phyloP scores from a whole-genome alignment of 306 rosid genomes.

The Ormosia emarginata region DNA sequence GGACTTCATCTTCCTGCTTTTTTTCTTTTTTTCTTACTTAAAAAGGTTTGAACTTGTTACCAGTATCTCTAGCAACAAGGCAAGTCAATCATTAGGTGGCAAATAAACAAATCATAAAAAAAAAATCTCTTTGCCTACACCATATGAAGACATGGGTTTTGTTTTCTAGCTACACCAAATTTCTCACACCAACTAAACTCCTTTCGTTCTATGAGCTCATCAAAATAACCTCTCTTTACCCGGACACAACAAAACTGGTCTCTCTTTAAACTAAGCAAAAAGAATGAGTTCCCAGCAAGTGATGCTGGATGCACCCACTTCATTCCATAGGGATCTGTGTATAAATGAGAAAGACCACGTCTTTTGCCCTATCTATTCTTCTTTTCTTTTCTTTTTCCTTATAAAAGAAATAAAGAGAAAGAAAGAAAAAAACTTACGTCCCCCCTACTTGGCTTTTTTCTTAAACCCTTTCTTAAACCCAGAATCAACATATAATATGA shows the following conservation, averaged over 20 bases:
- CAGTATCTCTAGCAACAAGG: conserved; percentile 14
- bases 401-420: not conserved
- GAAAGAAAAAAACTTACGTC: not conserved
- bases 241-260: conserved; percentile 41
- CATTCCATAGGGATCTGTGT: conserved; percentile 89
- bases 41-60: conserved; percentile 24
- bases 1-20: conserved; percentile 48
- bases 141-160: conserved; percentile 21
- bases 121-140: conserved; percentile 6
- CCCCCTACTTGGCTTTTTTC: not conserved
- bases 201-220: conserved; percentile 13
- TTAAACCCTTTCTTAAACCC: conserved; percentile 40
- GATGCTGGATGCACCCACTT: conserved; percentile 46
- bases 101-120: conserved; percentile 50
- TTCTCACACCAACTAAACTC: conserved; percentile 21
- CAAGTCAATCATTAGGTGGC: conserved; percentile 51
- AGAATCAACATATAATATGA: not conserved
- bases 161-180: conserved; percentile 31
- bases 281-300: conserved; percentile 53
- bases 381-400: not conserved
- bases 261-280: conserved; percentile 67
- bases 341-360: conserved; percentile 39
- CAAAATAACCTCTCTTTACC: not conserved
- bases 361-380: conserved; percentile 13
- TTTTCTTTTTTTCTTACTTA: not conserved